Percentiles rank a stretch among this genome's conserved stretches.
phyloP scores from a whole-genome alignment of 352 stramenopile genomes.

The Hyaloperonospora arabidopsidis region DNA sequence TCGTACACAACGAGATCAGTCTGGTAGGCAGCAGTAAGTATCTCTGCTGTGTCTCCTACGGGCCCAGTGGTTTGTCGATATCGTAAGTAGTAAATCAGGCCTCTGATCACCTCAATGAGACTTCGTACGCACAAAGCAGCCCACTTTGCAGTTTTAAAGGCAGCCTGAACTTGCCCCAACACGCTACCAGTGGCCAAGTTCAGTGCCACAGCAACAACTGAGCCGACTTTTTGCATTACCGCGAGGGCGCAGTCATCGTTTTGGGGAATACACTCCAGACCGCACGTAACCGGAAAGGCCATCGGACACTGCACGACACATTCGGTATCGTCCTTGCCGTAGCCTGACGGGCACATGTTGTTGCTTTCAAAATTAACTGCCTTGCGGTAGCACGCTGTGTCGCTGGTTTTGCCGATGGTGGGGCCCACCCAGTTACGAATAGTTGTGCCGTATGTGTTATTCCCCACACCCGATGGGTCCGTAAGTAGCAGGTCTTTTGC shows the following conservation, averaged over 20 bases:
- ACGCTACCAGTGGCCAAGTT: conserved; percentile 21
- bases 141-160: conserved; percentile 1
- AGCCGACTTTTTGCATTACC: conserved; percentile 7
- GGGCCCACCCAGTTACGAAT: conserved; percentile 26
- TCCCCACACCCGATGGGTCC: conserved; percentile 14
- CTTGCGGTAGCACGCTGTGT: conserved; percentile 25
- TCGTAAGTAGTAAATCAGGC: conserved; percentile 15
- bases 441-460: conserved; percentile 17
- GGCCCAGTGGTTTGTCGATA: conserved; percentile 14
- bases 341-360: conserved; percentile 21
- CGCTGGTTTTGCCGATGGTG: conserved; percentile 13
- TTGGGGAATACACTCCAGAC: conserved; percentile 51
- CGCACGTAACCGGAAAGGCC: conserved; percentile 33
- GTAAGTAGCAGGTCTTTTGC: conserved; percentile 18
- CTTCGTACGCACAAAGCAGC: conserved; percentile 21
- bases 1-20: conserved; percentile 19
- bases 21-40: conserved; percentile 16
- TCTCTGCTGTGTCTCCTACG: conserved; percentile 9
- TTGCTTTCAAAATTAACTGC: conserved; percentile 14
- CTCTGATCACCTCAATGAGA: conserved; percentile 16
- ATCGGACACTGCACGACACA: conserved; percentile 6
- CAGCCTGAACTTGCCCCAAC: conserved; percentile 8
- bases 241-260: conserved; percentile 43
- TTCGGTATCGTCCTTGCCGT: conserved; percentile 16
- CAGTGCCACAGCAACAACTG: conserved; percentile 10